phyloP scores from a whole-genome alignment of 352 stramenopile genomes.

The Globisporangium cystogenes region DNA sequence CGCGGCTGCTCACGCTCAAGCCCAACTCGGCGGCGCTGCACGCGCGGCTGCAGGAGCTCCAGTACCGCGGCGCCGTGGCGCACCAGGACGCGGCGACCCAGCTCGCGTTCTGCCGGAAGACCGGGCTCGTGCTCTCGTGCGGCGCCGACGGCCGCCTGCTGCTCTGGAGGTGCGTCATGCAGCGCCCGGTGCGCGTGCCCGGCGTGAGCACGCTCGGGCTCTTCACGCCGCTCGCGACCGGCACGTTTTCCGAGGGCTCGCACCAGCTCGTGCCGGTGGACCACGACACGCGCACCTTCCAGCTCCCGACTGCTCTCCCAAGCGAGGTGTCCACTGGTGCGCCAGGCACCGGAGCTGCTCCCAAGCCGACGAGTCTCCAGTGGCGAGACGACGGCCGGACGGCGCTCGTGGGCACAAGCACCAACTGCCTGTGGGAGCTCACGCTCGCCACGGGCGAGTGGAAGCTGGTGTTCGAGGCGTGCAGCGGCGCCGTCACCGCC shows the following conservation, averaged over 20 bases:
- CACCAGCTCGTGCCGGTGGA: constrained; percentile 31
- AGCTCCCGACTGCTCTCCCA: constrained; percentile 30
- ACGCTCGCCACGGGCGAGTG: constrained; percentile 36
- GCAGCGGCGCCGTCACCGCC: constrained; percentile 26
- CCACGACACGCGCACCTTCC: constrained; percentile 29
- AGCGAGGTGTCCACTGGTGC: constrained; percentile 15
- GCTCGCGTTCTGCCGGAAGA: constrained; percentile 48
- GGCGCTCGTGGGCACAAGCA: constrained; percentile 44
- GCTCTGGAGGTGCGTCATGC: constrained; percentile 53
- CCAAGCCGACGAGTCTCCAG: constrained; percentile 50
- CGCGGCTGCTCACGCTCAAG: constrained; percentile 37
- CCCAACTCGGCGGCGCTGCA: constrained; percentile 39
- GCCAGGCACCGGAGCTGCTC: not conserved
- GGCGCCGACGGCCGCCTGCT: constrained; percentile 41
- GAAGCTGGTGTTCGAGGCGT: constrained; percentile 47
- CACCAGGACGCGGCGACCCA: constrained; percentile 42
- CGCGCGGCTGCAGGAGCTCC: constrained; percentile 35
- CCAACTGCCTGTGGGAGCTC: constrained; percentile 66
- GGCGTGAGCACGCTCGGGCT: constrained; percentile 52
- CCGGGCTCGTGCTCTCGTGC: constrained; percentile 46
- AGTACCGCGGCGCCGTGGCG: constrained; percentile 43
- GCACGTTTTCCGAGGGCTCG: constrained; percentile 41
- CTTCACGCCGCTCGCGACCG: constrained; percentile 39
- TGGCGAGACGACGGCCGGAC: constrained; percentile 51
- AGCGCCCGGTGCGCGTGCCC: constrained; percentile 40